Evolutionary conservation across 225 moss, liverwort and hornwort species (phyloP).

Genomic region (Marchantia paleacea): DNA sequence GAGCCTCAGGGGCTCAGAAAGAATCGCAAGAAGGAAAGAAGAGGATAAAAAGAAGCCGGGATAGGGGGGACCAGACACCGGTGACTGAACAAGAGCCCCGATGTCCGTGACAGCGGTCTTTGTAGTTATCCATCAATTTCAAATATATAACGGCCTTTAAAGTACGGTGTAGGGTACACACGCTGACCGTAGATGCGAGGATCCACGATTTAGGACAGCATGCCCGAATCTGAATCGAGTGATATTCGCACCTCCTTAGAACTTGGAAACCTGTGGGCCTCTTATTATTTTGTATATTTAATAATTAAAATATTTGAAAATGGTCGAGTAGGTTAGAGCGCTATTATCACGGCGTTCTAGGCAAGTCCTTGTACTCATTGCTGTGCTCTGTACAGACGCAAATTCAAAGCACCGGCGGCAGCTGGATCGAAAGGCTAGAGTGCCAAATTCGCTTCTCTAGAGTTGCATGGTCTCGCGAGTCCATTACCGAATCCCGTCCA

Average conservation of each 20-base stretch:
- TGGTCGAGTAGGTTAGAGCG: neutral
- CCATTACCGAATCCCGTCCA: neutral
- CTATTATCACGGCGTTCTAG: neutral
- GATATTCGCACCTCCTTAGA: neutral
- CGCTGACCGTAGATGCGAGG: neutral
- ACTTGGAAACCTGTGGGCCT: neutral
- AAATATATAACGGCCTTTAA: conserved; percentile 6
- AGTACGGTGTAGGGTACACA: neutral
- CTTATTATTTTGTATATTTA: neutral
- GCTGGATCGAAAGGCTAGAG: neutral
- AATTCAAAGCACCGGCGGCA: conserved; percentile 5
- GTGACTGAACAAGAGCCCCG: neutral
- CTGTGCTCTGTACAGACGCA: neutral
- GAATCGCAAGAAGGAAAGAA: conserved; percentile 7
- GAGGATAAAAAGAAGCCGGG: neutral
- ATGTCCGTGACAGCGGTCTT: conserved; percentile 1
- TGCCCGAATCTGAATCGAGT: neutral
- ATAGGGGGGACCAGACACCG: neutral
- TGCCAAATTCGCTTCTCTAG: neutral
- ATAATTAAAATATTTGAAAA: neutral
- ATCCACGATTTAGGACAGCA: conserved; percentile 9
- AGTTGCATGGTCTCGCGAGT: neutral
- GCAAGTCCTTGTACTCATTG: conserved; percentile 21
- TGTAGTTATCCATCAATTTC: neutral
- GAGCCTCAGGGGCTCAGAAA: neutral